Base-by-base conservation (phyloP, 768 basidiomycete species). In the Phaeolepiota aurea region DNA sequence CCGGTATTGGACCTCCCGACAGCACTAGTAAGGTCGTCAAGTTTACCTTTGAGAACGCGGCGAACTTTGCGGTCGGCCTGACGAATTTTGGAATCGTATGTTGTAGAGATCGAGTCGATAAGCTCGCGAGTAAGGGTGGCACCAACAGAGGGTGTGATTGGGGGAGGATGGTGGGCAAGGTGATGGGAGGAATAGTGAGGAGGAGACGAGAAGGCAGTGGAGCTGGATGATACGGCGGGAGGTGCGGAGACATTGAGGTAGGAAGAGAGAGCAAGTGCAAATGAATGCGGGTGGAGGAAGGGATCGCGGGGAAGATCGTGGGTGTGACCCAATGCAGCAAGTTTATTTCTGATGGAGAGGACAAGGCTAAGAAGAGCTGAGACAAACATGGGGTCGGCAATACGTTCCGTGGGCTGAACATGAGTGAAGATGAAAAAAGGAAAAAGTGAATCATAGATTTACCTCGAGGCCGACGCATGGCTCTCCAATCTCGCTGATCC, bases 351-450 rank as follows among this genome's bases (percentile, higher is more conserved):
- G 35, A 73, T 66, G 28, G 74, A 65, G 14, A 85, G 66, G 21
- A 89, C 72, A 36, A 85, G 68, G 41, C 79, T 83, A 39, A 90
- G 63, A 7, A 90, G 66, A 2, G 77, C 77, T 18, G 84, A 73
- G 10, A 90, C 71, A 43, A 84, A 71, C 28, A 66, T 66, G 2
- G 87, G 87, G 56, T 88, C 87, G 7, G 77, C 78, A 44, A 83
- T 69, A 23, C 82, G 72, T 56, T 87, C 84, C 50, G 76, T 77
- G 15, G 80, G 75, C 79, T 86, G 33, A 9, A 34, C 31, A 40
- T 20, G 30, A 30, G 38, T 20, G 36, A 37, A 38, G 28, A 36
- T 32, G 43, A 35, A 11, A 19, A 42, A 32, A 28, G 28, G 7
- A 11, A 39, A 22, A 41, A 19, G 39, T 40, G 18, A 20, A 45